Base-by-base conservation (phyloP, 2,329 filamentous ascomycete genomes). In the Lachnellula arida region DNA sequence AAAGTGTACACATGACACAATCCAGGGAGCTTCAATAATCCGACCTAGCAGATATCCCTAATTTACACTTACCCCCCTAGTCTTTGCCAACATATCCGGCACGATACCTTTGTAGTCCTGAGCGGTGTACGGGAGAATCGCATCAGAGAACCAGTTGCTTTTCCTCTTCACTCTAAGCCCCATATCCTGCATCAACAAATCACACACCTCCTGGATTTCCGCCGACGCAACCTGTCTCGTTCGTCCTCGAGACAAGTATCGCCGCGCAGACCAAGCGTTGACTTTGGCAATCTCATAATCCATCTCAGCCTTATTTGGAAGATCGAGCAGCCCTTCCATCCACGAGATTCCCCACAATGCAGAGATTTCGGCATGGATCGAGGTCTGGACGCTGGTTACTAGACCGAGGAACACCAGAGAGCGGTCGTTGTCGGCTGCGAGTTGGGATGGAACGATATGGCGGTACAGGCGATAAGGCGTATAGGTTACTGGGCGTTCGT, bases 391-490 rank as follows among this genome's bases (percentile, higher is more conserved):
- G 17, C 37, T 59, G 12, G 34, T 55, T 6, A 57, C 49, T 7
- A 51, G 47, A 15, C 53, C 59, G 7, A 61, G 51, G 49, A 61
- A 52, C 6, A 53, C 42, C 5, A 59, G 37, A 7, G 59, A 57
- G 15, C 56, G 51, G 28, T 60, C 58, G 4, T 49, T 35, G 15
- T 52, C 9, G 25, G 57, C 40, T 7, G 59, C 59, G 9, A 59
- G 54, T 15, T 49, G 48, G 3, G 54, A 44, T 14, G 57, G 56
- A 14, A 61, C 43, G 9, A 59, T 59, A 40, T 59, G 40, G 12
- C 54, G 54, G 25, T 61, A 59, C 9, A 61, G 52, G 2, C 56
- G 56, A 35, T 51, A 57, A 14, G 54, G 54, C 4, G 58, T 58
- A 15, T 58, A 32, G 6, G 22, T 17, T 4, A 59, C 23, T 37